phyloP scores from a whole-genome alignment of 1,284 basidiomycete species.

The Exobasidium cylindrosporum region DNA sequence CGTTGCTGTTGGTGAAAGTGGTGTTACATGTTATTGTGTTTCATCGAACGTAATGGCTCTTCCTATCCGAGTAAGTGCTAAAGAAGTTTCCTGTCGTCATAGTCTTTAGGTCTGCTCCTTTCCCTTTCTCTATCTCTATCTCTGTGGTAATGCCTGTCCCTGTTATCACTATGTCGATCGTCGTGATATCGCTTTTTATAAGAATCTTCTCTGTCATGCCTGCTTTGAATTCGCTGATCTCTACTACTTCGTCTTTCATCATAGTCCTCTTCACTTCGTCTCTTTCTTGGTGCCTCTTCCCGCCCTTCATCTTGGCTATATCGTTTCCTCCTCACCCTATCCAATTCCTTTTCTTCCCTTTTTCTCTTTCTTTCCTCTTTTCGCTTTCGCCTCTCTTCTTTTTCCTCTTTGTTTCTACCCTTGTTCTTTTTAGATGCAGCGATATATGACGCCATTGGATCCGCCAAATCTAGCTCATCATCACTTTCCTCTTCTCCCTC shows the following conservation, averaged over 20 bases:
- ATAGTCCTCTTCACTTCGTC: background rate
- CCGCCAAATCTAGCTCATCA: constrained; percentile 78
- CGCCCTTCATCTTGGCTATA: background rate
- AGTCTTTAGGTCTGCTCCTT: too few species aligned
- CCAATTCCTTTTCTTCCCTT: constrained; percentile 43
- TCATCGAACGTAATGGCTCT: too few species aligned
- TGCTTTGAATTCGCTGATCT: background rate
- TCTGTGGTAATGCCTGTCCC: background rate
- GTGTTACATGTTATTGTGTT: too few species aligned
- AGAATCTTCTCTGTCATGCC: background rate
- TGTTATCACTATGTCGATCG: background rate
- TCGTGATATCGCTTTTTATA: too few species aligned
- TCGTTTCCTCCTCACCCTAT: constrained; percentile 18
- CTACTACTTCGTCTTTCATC: background rate
- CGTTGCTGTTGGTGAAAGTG: too few species aligned
- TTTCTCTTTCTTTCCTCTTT: constrained; percentile 20
- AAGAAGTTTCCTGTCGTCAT: too few species aligned
- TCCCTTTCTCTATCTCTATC: too few species aligned
- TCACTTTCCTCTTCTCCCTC: constrained; percentile 10
- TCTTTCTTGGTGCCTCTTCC: background rate
- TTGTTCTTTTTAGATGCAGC: constrained; percentile 34
- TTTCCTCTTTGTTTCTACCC: constrained; percentile 7
- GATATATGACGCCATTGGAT: constrained; percentile 90
- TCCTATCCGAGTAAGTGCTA: too few species aligned
- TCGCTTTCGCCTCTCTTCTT: constrained; percentile 14